A percentile compares a stretch with the other conserved stretches of the same genome.
Conservation (phyloP, 345 rosid genomes). For the Hibiscus trionum region DNA sequence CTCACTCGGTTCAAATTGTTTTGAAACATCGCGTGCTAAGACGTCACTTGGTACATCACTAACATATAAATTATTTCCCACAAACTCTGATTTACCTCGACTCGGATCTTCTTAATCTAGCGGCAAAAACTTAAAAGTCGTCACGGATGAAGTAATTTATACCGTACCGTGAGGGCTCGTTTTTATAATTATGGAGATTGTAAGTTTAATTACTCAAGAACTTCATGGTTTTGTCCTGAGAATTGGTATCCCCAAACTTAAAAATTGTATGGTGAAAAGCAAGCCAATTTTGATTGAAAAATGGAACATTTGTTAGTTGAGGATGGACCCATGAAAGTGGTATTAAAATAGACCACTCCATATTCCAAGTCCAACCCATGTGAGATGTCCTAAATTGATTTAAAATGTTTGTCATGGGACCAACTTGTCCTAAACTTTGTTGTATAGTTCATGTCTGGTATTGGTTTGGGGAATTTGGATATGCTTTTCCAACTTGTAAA, state of each 20-base stretch:
- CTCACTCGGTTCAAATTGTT: too few species aligned
- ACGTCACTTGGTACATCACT: too few species aligned
- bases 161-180: too few species aligned
- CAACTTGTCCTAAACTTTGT: neutral
- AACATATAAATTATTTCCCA: too few species aligned
- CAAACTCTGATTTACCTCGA: too few species aligned
- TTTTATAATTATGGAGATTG: too few species aligned
- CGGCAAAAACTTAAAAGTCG: too few species aligned
- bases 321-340: neutral
- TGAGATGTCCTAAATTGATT: slow-evolving; percentile 4
- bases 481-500: slow-evolving; percentile 7
- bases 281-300: neutral
- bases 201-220: neutral
- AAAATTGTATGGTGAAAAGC: neutral
- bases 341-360: neutral
- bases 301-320: neutral
- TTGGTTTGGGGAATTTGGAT: neutral
- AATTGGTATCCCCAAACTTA: neutral
- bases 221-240: neutral
- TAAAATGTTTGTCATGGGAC: neutral
- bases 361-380: neutral
- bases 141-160: too few species aligned
- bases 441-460: neutral
- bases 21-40: too few species aligned
- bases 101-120: too few species aligned